Percentiles rank a stretch among this genome's conserved stretches.
Conservation (phyloP, 75 land plant species). For the Pinus albicaulis region DNA sequence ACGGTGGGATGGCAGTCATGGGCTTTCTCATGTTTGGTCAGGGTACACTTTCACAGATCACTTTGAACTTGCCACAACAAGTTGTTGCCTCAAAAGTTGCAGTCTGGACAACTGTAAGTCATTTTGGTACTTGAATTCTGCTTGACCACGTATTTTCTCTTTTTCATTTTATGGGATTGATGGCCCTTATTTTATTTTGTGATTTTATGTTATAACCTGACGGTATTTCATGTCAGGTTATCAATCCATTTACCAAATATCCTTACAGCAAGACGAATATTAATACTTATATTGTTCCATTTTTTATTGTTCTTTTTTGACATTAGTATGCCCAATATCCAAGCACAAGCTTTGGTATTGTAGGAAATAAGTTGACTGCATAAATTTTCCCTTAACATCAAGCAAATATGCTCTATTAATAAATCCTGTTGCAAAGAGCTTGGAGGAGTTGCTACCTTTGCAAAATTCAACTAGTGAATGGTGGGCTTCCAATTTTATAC, state of each 20-base stretch:
- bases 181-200: not conserved
- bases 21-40: conserved; percentile 89
- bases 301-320: not conserved
- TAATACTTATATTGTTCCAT: not conserved
- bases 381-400: conserved; percentile 20
- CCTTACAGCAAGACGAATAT: conserved; percentile 31
- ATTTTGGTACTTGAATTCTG: not conserved
- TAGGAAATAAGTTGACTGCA: not conserved
- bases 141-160: conserved; percentile 7
- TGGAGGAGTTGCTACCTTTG: conserved; percentile 85
- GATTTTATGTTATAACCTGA: not conserved
- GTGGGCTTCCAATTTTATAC: conserved; percentile 33
- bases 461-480: conserved; percentile 16
- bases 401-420: conserved; percentile 72
- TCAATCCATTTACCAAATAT: conserved; percentile 95
- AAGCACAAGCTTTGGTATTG: not conserved
- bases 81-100: conserved; percentile 73
- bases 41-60: conserved; percentile 71
- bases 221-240: conserved; percentile 54
- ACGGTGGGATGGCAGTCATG: conserved; percentile 76
- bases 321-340: not conserved
- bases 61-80: conserved; percentile 72
- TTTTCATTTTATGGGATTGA: not conserved
- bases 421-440: conserved; percentile 78
- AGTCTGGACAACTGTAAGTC: conserved; percentile 81